These are phyloP conservation scores for Phytopythium ostracodes DNA, from an alignment of 352 stramenopile species.

Conservation along the genomic window DNA sequence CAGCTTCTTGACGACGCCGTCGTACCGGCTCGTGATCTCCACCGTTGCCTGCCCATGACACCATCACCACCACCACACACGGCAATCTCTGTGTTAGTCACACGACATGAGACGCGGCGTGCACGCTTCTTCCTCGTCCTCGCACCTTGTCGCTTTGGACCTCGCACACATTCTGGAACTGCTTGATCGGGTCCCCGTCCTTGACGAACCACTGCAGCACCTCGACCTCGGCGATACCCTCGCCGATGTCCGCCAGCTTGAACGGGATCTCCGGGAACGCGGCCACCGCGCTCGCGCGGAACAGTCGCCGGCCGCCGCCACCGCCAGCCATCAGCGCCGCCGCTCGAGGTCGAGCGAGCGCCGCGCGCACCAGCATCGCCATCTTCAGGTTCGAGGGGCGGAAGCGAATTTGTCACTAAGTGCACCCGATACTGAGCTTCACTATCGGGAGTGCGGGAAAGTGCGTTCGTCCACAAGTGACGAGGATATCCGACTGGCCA, in stretches of 20 bases:
- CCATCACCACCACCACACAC: background rate
- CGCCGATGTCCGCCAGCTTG: conserved; percentile 96
- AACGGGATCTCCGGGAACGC: conserved; percentile 82
- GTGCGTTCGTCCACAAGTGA: conserved; percentile 1
- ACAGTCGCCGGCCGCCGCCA: conserved; percentile 12
- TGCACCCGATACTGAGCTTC: background rate
- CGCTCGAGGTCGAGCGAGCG: conserved; percentile 1
- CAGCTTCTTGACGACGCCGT: conserved; percentile 91
- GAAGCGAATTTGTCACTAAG: no score
- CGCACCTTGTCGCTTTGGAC: conserved; percentile 96
- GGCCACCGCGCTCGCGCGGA: conserved; percentile 40
- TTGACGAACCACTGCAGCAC: conserved; percentile 98
- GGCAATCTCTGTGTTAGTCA: no score
- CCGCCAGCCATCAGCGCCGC: background rate
- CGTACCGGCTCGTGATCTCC: conserved; percentile 97
- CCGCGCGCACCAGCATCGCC: conserved; percentile 3
- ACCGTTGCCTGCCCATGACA: conserved; percentile 76
- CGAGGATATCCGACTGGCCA: conserved; percentile 1
- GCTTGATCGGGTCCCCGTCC: conserved; percentile 84
- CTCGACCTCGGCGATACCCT: conserved; percentile 98
- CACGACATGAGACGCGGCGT: background rate
- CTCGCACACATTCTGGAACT: conserved; percentile 98
- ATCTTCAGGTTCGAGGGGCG: background rate
- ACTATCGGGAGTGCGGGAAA: background rate
- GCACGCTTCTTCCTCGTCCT: background rate